phyloP scores from a whole-genome alignment of 768 basidiomycete genomes.

The Porpolomopsis calyptriformis region DNA sequence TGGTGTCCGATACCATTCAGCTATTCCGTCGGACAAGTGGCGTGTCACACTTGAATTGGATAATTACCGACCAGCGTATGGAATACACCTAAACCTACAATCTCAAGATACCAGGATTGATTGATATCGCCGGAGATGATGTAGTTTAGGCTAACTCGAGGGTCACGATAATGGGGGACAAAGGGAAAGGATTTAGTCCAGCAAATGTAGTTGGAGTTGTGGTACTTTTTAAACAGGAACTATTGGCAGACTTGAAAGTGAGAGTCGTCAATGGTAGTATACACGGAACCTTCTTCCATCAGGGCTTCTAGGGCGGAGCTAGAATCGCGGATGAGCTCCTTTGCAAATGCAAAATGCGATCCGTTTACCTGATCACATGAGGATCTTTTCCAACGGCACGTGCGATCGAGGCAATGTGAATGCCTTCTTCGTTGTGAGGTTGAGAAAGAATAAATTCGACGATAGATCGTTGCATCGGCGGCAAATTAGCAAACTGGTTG shows the following conservation, averaged over 20 bases:
- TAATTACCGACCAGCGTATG: no score
- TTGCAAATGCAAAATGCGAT: background rate
- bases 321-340: slow-evolving; percentile 5
- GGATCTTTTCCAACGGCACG: slow-evolving; percentile 51
- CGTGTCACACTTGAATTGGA: no score
- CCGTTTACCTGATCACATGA: slow-evolving; percentile 51
- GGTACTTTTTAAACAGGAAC: no score
- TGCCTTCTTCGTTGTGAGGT: slow-evolving; percentile 44
- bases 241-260: slow-evolving; percentile 50
- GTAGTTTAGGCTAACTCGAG: no score
- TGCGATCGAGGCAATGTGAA: slow-evolving; percentile 65
- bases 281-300: slow-evolving; percentile 73
- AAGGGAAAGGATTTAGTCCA: no score
- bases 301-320: slow-evolving; percentile 69
- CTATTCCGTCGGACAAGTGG: no score
- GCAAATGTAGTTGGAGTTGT: no score
- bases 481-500: slow-evolving; percentile 46
- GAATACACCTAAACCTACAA: no score
- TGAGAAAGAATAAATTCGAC: slow-evolving; percentile 48
- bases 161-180: no score
- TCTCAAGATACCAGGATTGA: no score
- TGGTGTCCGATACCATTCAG: no score
- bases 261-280: slow-evolving; percentile 73
- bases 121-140: no score
- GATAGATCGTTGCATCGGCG: slow-evolving; percentile 51